Percentiles rank a stretch among this genome's conserved stretches.
These are phyloP conservation scores for Straminergon stramineum DNA, from an alignment of 225 moss, liverwort and hornwort species.

Conservation along the genomic window DNA sequence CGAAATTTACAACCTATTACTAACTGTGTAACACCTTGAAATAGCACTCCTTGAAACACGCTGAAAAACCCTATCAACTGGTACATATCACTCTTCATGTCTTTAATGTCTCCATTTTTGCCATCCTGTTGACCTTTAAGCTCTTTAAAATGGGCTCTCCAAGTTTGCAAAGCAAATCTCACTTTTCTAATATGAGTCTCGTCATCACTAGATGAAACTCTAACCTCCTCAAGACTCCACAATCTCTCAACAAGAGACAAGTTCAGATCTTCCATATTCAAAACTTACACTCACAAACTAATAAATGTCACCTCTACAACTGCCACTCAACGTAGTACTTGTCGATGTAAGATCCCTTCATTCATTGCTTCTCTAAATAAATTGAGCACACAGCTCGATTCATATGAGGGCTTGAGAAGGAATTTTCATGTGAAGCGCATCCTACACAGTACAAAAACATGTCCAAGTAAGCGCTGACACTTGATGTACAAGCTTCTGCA, in stretches of 20 bases:
- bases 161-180: background rate
- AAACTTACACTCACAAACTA: background rate
- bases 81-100: background rate
- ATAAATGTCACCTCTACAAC: background rate
- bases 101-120: background rate
- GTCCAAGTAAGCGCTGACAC: background rate
- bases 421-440: background rate
- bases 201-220: background rate
- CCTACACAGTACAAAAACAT: background rate
- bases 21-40: background rate
- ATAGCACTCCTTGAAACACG: background rate
- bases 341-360: background rate
- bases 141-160: background rate
- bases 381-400: background rate
- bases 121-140: background rate
- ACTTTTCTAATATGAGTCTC: background rate
- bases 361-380: background rate
- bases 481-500: background rate
- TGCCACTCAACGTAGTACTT: background rate
- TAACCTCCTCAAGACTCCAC: background rate
- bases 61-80: slow-evolving; percentile 1
- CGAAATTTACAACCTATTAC: background rate
- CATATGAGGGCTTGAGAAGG: background rate
- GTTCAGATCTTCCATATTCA: background rate
- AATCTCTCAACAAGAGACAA: background rate